Base-by-base conservation (phyloP, 2,329 filamentous ascomycete genomes). In the Alternaria gansuensis region DNA sequence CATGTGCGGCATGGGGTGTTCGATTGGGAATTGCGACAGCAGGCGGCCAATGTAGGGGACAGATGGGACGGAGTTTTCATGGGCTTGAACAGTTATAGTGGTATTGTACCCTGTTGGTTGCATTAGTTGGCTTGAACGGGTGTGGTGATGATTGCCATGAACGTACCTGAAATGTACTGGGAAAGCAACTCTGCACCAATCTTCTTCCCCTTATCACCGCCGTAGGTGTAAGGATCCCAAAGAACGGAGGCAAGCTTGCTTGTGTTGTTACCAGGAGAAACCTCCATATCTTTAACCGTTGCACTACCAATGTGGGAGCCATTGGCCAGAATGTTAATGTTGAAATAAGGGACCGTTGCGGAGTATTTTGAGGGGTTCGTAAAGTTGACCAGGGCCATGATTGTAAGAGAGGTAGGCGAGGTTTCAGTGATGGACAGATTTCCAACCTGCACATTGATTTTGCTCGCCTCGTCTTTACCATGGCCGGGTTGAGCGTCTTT, bases 331-430 rank as follows among this genome's bases (percentile, higher is more conserved):
- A 98, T 79, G 62, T 93, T 87, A 41, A 96, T 84, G 73, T 90
- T 93, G 63, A 92, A 79, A 62, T 88, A 94, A 2, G 94, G 94
- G n/a, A 98, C 82, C 2, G 82, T 82, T 4, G 92, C 93, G 4
- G 91, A 88, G 75, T 98, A 97, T 4, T 88, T 85, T 0, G 93
- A 96, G 1, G 94, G 93, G 71, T 99, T 99, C 4, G 91, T 96
- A 60, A 97, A 84, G 73, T 95, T 96, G 70, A 96, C 83, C 37
- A 82, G 79, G 13, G 91, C 90, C 70, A 88, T 83, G 34, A 98
- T 79, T 21, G 85, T 87, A 45, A 97, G 82, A 3, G 90, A 90
- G 3, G 87, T 87, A 34, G 84, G 80, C 1, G 89, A 89, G 0
- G 93, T 96, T 55, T 90, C 87, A 39, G 90, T 73, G 56, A 98